Evolutionary conservation across 73 alveolate species (phyloP).

Genomic region (Stentor coeruleus): DNA sequence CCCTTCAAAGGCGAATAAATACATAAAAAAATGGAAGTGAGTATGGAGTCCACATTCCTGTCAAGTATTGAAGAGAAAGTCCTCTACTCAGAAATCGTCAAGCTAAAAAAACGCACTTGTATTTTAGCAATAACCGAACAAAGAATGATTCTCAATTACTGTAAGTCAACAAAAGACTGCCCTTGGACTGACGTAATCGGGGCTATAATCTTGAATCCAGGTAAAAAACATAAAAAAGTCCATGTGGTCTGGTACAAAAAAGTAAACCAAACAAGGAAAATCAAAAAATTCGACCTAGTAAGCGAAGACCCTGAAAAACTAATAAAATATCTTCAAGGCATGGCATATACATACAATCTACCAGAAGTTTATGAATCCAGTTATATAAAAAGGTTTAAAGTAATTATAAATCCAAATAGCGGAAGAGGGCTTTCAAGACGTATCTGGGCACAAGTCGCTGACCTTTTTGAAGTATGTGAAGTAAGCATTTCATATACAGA

Average conservation of each 20-base stretch:
- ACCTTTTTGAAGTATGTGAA: slow-evolving; percentile 47
- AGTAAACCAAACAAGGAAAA: background rate
- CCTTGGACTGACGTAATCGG: background rate
- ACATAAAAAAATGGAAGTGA: background rate
- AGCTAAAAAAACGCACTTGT: background rate
- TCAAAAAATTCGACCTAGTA: background rate
- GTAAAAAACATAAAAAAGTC: too few species aligned
- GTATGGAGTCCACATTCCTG: background rate
- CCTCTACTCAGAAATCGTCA: background rate
- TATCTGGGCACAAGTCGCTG: slow-evolving; percentile 73
- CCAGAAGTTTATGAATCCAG: slow-evolving; percentile 3
- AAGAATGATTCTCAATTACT: background rate
- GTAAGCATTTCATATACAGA: slow-evolving; percentile 56
- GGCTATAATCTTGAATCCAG: background rate
- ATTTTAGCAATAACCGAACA: background rate
- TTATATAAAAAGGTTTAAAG: background rate
- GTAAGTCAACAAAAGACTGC: background rate
- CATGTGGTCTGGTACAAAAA: background rate
- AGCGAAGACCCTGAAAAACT: slow-evolving; percentile 12
- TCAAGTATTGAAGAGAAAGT: background rate
- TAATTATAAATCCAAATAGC: slow-evolving; percentile 27
- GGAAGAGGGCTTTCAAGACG: slow-evolving; percentile 75
- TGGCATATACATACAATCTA: background rate
- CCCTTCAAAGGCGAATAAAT: background rate
- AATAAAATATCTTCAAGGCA: background rate